Conservation (phyloP, 495 filamentous ascomycete genomes). For the Lineolata rhizophorae region DNA sequence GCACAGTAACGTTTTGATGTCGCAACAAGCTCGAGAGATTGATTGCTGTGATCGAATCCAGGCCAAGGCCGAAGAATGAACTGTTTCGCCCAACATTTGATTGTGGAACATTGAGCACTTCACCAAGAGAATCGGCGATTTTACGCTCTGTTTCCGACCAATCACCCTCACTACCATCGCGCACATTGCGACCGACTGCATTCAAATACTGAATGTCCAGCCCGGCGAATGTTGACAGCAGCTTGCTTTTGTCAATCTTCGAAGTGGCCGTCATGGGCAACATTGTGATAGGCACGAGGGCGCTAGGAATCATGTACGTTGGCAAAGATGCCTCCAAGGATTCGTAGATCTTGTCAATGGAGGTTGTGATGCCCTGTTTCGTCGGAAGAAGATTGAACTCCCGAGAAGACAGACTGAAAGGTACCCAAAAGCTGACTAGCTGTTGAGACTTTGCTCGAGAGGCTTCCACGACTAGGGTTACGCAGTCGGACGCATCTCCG, state of each 20-base stretch:
- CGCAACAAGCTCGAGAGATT: conserved; percentile 31
- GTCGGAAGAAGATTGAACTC: conserved; percentile 4
- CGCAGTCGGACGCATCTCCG: conserved; percentile 24
- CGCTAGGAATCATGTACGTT: conserved; percentile 44
- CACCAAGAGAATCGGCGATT: conserved; percentile 27
- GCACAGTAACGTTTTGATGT: conserved; percentile 19
- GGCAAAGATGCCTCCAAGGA: conserved; percentile 25
- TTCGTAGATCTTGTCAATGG: conserved; percentile 20
- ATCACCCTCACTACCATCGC: conserved; percentile 3
- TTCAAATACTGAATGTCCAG: conserved; percentile 10
- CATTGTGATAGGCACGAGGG: conserved; percentile 38
- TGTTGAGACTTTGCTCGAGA: conserved; percentile 15
- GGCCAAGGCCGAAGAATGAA: conserved; percentile 40
- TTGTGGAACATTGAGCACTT: conserved; percentile 24
- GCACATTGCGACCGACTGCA: conserved; percentile 5
- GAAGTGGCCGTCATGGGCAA: conserved; percentile 41
- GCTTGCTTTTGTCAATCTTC: conserved; percentile 33
- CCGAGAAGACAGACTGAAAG: no score
- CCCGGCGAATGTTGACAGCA: conserved; percentile 17
- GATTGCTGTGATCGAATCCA: conserved; percentile 71
- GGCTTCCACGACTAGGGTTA: conserved; percentile 25
- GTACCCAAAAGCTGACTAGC: conserved; percentile 38
- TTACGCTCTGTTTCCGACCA: conserved; percentile 20
- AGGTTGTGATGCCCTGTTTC: background rate
- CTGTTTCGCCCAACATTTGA: conserved; percentile 23